Evolutionary conservation across 495 filamentous ascomycete species (phyloP).

Genomic region (Talaromyces wortmannii): DNA sequence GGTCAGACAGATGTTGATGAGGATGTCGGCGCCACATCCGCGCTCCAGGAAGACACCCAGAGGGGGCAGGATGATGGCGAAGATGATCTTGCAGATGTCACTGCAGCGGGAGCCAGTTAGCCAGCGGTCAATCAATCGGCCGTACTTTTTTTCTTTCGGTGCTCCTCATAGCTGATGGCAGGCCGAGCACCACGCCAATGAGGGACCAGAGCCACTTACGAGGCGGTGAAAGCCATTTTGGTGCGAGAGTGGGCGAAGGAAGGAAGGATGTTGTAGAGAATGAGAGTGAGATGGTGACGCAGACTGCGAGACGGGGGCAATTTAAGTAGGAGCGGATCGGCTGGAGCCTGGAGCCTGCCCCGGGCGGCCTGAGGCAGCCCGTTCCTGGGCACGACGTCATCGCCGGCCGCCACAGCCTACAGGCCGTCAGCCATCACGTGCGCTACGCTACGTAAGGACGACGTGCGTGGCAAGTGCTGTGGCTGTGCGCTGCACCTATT

Average conservation of each 20-base stretch:
- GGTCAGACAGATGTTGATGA: slow-evolving; percentile 84
- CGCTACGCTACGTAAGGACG: neutral
- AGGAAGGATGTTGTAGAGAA: neutral
- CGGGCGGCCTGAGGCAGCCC: too few species aligned
- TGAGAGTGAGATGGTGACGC: neutral
- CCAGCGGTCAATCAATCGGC: neutral
- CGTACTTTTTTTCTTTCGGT: neutral
- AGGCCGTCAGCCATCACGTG: too few species aligned
- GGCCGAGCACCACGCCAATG: neutral
- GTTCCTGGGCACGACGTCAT: slow-evolving; percentile 3
- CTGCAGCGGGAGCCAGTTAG: slow-evolving; percentile 25
- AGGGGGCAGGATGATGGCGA: slow-evolving; percentile 81
- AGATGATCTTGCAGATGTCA: slow-evolving; percentile 89
- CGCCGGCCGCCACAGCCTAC: neutral
- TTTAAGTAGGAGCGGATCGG: slow-evolving; percentile 1
- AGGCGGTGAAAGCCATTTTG: slow-evolving; percentile 60
- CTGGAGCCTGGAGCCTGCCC: neutral
- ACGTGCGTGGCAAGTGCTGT: neutral
- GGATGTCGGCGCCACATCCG: slow-evolving; percentile 72
- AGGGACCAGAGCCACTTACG: slow-evolving; percentile 34
- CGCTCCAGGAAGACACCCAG: slow-evolving; percentile 88
- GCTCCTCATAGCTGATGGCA: neutral
- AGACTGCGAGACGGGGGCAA: neutral
- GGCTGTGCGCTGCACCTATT: too few species aligned
- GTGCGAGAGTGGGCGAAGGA: neutral